A percentile compares a stretch with the other conserved stretches of the same genome.
Conservation (phyloP, 2,329 filamentous ascomycete genomes). For the Boeremia lycopersici region DNA sequence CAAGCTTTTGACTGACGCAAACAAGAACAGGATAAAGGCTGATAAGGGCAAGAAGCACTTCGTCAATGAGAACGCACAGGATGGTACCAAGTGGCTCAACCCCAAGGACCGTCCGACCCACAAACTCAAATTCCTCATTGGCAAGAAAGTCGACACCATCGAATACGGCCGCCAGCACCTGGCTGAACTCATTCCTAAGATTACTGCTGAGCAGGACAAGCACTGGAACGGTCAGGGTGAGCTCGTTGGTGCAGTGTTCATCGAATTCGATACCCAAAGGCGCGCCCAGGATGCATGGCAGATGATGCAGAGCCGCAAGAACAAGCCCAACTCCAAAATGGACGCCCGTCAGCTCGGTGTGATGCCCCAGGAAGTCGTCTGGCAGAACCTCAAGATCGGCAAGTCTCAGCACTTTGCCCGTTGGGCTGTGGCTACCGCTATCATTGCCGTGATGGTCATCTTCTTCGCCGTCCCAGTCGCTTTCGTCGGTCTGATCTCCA, state of each 20-base stretch:
- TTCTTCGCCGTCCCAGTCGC: slow-evolving; percentile 56
- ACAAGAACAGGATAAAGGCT: slow-evolving; percentile 70
- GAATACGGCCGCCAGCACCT: slow-evolving; percentile 81
- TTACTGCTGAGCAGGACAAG: slow-evolving; percentile 68
- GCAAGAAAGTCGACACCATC: slow-evolving; percentile 70
- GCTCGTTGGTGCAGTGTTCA: slow-evolving; percentile 78
- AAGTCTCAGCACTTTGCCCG: slow-evolving; percentile 38
- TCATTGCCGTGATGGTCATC: slow-evolving; percentile 51
- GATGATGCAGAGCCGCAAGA: slow-evolving; percentile 54
- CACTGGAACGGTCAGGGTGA: slow-evolving; percentile 71
- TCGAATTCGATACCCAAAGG: slow-evolving; percentile 82
- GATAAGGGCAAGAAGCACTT: slow-evolving; percentile 57
- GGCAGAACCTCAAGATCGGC: slow-evolving; percentile 52
- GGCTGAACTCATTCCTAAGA: slow-evolving; percentile 72
- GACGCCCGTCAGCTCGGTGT: slow-evolving; percentile 52
- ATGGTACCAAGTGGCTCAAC: slow-evolving; percentile 51
- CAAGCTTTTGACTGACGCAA: slow-evolving; percentile 58
- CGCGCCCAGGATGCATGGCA: slow-evolving; percentile 87
- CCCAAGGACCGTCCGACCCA: slow-evolving; percentile 50
- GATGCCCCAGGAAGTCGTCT: slow-evolving; percentile 54
- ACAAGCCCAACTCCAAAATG: slow-evolving; percentile 44
- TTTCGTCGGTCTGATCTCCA: slow-evolving; percentile 52
- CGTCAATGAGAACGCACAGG: slow-evolving; percentile 48
- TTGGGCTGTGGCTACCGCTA: slow-evolving; percentile 44
- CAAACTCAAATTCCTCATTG: slow-evolving; percentile 49